These are phyloP conservation scores for Verticillium isaacii DNA, from an alignment of 2,329 filamentous ascomycete species.

Conservation along the genomic window DNA sequence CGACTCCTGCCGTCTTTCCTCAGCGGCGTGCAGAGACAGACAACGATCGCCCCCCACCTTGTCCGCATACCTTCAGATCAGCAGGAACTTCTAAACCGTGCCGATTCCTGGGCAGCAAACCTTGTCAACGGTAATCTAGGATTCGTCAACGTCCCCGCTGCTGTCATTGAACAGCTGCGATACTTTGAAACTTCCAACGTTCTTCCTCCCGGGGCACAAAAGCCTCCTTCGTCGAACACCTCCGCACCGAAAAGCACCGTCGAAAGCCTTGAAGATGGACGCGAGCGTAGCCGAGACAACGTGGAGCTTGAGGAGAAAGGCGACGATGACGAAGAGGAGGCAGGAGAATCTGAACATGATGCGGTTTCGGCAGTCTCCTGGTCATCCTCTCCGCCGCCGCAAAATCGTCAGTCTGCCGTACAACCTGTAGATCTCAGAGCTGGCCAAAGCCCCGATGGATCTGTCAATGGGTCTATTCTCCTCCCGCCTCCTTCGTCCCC, in stretches of 20 bases:
- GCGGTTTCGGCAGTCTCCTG: conserved; percentile 11
- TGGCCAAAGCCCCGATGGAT: not conserved
- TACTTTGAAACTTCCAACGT: conserved; percentile 10
- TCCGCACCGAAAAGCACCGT: not conserved
- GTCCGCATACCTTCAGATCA: conserved; percentile 33
- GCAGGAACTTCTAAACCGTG: conserved; percentile 25
- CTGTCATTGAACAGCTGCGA: conserved; percentile 27
- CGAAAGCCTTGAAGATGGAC: not conserved
- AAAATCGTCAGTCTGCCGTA: not conserved
- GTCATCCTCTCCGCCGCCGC: conserved; percentile 14
- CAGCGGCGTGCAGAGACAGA: not conserved
- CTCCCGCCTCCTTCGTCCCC: not conserved
- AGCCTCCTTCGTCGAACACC: not conserved
- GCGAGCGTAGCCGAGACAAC: not conserved
- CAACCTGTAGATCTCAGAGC: not conserved
- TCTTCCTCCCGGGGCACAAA: conserved; percentile 10
- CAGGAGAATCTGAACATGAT: conserved; percentile 4
- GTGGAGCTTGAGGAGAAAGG: not conserved
- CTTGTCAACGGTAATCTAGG: conserved; percentile 17
- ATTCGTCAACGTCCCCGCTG: conserved; percentile 26
- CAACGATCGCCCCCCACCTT: conserved; percentile 18
- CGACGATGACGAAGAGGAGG: not conserved
- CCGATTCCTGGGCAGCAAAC: conserved; percentile 30
- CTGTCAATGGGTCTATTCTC: not conserved
- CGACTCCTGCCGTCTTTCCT: not conserved